Conservation (phyloP, 306 rosid species). For the Crotalaria pallida region DNA sequence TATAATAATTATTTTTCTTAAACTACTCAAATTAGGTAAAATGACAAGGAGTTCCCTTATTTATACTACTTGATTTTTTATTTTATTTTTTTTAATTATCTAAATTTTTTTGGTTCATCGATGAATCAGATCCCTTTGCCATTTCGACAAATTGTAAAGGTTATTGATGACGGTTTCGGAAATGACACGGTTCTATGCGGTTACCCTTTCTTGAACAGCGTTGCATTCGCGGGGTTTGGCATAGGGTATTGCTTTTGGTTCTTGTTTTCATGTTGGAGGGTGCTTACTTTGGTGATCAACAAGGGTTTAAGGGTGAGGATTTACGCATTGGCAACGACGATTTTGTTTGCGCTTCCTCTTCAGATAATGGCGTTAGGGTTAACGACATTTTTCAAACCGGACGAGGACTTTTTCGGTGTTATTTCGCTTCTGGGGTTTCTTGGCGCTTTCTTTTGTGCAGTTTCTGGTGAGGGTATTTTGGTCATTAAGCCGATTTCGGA, state of each 20-base stretch:
- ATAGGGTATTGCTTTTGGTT: constrained; percentile 40
- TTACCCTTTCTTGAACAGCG: constrained; percentile 45
- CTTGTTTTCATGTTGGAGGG: constrained; percentile 58
- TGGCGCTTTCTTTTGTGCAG: constrained; percentile 41
- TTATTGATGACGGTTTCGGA: not conserved
- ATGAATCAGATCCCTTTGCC: constrained; percentile 3
- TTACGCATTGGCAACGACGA: constrained; percentile 24
- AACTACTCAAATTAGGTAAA: no score
- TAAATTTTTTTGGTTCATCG: no score
- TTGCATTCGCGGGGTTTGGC: constrained; percentile 41
- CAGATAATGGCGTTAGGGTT: constrained; percentile 42
- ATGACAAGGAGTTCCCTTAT: no score
- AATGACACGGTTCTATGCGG: constrained; percentile 35
- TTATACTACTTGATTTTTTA: no score
- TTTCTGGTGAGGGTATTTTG: constrained; percentile 64
- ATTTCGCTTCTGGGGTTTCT: constrained; percentile 45
- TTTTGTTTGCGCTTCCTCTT: constrained; percentile 42
- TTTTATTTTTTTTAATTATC: no score
- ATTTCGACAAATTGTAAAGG: constrained; percentile 17
- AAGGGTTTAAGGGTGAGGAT: constrained; percentile 52
- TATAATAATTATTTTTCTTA: no score
- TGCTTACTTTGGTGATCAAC: constrained; percentile 59
- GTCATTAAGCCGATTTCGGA: constrained; percentile 77
- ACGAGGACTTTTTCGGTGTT: constrained; percentile 22
- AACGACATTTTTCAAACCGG: constrained; percentile 41